phyloP scores from a whole-genome alignment of 768 basidiomycete genomes.

The Sistotremastrum niveocremeum region DNA sequence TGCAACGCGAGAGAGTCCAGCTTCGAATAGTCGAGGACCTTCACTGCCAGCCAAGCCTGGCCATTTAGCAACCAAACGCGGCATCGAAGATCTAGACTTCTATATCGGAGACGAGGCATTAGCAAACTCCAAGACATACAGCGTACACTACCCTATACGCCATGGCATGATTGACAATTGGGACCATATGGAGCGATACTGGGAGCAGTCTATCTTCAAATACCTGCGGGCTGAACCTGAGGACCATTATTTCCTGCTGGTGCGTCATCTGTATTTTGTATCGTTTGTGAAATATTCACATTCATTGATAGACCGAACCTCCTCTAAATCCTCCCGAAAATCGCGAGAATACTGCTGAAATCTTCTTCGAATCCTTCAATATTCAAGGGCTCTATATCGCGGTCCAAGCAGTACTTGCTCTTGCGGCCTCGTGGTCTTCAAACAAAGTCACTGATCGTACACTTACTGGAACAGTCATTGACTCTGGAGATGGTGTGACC shows the following conservation, averaged over 20 bases:
- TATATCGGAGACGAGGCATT: conserved; percentile 98
- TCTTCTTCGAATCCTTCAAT: conserved; percentile 99
- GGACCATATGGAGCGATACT: conserved; percentile 98
- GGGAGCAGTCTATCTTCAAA: conserved; percentile 99
- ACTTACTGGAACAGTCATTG: conserved; percentile 93
- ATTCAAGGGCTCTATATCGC: conserved; percentile 98
- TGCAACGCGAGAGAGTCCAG: conserved; percentile 63
- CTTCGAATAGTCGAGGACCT: conserved; percentile 53
- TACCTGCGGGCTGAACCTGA: conserved; percentile 97
- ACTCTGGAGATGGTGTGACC: conserved; percentile 98
- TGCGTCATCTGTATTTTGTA: conserved; percentile 27
- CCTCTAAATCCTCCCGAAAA: conserved; percentile 98
- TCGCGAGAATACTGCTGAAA: conserved; percentile 96
- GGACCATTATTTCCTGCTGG: conserved; percentile 95
- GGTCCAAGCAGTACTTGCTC: conserved; percentile 94
- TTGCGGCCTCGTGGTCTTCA: conserved; percentile 95
- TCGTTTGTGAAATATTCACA: not conserved
- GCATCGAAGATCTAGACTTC: conserved; percentile 98
- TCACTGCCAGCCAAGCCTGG: conserved; percentile 76
- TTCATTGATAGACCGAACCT: conserved; percentile 72
- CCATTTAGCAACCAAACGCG: conserved; percentile 89
- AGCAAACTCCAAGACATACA: conserved; percentile 92
- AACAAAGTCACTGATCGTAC: conserved; percentile 82
- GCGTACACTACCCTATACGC: conserved; percentile 89
- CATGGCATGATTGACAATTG: conserved; percentile 98